These are phyloP conservation scores for Macrophomina phaseolina DNA, from an alignment of 2,329 filamentous ascomycete genomes.

Conservation along the genomic window DNA sequence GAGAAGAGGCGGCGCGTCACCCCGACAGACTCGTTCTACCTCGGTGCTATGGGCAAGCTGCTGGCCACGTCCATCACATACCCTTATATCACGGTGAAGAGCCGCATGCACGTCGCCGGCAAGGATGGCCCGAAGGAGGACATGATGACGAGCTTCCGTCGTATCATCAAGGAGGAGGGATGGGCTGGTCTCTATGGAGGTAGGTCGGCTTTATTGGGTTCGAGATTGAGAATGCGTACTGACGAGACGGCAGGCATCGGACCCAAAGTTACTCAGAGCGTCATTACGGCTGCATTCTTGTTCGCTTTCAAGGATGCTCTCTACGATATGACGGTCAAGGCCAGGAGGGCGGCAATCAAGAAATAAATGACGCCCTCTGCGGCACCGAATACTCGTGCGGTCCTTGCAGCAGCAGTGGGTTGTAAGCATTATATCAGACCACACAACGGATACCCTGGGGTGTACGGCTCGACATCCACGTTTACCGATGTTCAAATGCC, in stretches of 20 bases:
- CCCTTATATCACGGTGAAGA: conserved; percentile 99
- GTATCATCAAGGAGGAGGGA: conserved; percentile 88
- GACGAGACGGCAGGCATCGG: conserved; percentile 71
- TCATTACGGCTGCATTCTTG: conserved; percentile 91
- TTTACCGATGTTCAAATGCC: neutral
- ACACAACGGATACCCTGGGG: conserved; percentile 1
- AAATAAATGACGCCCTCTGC: conserved; percentile 25
- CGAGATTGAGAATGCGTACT: conserved; percentile 31
- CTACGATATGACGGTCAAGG: conserved; percentile 78
- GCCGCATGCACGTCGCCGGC: conserved; percentile 90
- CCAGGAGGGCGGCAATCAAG: conserved; percentile 56
- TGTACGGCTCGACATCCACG: conserved; percentile 1
- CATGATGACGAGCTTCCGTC: conserved; percentile 76
- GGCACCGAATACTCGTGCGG: neutral
- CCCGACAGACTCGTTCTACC: conserved; percentile 83
- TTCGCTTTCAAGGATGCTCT: conserved; percentile 98
- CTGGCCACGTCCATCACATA: conserved; percentile 94
- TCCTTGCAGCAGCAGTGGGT: conserved; percentile 10
- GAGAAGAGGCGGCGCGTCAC: conserved; percentile 81
- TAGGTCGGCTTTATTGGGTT: conserved; percentile 49
- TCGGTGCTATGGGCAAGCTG: conserved; percentile 92
- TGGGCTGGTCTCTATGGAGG: conserved; percentile 91
- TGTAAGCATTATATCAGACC: conserved; percentile 20
- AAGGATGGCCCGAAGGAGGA: conserved; percentile 78
- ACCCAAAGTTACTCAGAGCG: conserved; percentile 95